Evolutionary conservation across 805 yeast genomes (phyloP).

Genomic region (Wickerhamiella sergipiensis): DNA sequence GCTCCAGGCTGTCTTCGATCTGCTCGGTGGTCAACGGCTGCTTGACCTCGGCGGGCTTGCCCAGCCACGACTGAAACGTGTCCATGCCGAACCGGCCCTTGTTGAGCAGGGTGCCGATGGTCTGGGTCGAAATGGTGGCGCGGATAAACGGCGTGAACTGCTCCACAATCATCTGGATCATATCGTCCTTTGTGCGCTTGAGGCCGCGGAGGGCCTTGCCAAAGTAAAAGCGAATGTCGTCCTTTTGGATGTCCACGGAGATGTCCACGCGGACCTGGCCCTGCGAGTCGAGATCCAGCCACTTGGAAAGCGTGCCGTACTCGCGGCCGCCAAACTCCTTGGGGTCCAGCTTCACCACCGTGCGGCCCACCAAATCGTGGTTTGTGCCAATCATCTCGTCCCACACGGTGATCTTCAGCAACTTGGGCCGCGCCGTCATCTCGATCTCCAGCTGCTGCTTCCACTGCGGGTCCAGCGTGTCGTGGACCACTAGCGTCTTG

Average conservation of each 20-base stretch:
- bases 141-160: conserved; percentile 55
- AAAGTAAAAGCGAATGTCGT: conserved; percentile 68
- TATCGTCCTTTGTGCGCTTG: conserved; percentile 48
- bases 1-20: conserved; percentile 52
- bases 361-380: conserved; percentile 55
- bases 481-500: conserved; percentile 50
- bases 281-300: conserved; percentile 47
- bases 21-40: conserved; percentile 20
- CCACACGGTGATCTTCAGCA: conserved; percentile 56
- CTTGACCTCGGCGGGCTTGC: conserved; percentile 12
- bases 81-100: conserved; percentile 5
- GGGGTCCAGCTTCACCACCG: conserved; percentile 48
- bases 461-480: conserved; percentile 64
- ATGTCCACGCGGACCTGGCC: conserved; percentile 57
- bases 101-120: conserved; percentile 35
- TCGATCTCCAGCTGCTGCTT: conserved; percentile 66
- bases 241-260: conserved; percentile 64
- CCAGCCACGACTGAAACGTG: conserved; percentile 22
- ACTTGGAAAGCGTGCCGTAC: conserved; percentile 52
- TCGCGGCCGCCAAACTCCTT: conserved; percentile 36
- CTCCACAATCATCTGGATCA: conserved; percentile 55
- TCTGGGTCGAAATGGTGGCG: conserved; percentile 41
- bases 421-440: conserved; percentile 30
- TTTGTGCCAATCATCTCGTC: conserved; percentile 38
- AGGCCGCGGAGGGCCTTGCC: conserved; percentile 62